These are phyloP conservation scores for Solanum habrochaites DNA, from an alignment of 257 asterid genomes.

Conservation along the genomic window DNA sequence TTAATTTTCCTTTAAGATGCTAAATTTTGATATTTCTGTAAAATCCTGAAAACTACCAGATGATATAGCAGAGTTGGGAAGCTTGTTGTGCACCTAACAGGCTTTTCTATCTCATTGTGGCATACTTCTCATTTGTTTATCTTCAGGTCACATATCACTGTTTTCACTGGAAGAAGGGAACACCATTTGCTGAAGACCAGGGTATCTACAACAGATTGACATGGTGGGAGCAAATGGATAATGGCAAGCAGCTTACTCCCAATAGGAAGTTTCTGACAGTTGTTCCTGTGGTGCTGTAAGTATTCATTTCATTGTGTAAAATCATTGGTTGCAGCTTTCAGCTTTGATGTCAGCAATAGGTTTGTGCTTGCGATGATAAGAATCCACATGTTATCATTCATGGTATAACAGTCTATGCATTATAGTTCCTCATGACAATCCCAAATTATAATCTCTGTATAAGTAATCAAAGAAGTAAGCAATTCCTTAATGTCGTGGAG, in stretches of 20 bases:
- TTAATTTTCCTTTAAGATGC: not conserved
- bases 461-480: not conserved
- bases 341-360: not conserved
- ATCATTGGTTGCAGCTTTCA: not conserved
- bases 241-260: conserved; percentile 86
- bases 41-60: not conserved
- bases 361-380: not conserved
- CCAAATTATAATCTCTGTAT: not conserved
- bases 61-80: not conserved
- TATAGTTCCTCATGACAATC: not conserved
- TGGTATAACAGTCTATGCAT: not conserved
- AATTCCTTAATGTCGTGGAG: not conserved
- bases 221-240: conserved; percentile 95
- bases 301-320: not conserved
- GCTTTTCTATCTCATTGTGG: not conserved
- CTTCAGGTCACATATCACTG: conserved; percentile 69
- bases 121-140: not conserved
- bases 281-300: conserved; percentile 90
- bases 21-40: not conserved
- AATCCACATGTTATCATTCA: not conserved
- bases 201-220: conserved; percentile 78
- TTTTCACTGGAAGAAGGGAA: conserved; percentile 93
- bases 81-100: not conserved
- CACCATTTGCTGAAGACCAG: conserved; percentile 94
- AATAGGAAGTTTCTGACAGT: conserved; percentile 84